Evolutionary conservation across 805 yeast genomes (phyloP), one percentile per base, ranked within the genome.

Genomic region (Alloascoidea africana): DNA sequence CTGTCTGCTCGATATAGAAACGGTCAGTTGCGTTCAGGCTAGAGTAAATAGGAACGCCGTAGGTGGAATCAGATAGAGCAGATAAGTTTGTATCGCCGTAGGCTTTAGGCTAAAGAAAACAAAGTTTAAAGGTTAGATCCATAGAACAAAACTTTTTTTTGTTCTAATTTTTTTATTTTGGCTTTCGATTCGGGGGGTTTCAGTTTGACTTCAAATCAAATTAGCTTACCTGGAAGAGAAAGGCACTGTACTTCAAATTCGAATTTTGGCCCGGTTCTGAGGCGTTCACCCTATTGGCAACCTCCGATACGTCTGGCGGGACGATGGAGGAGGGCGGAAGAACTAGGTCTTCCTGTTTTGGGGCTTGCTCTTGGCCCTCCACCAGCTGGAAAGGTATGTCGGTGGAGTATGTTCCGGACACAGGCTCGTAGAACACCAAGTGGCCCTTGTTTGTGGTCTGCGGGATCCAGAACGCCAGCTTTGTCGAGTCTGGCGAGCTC

Each of bases 401-500:
- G 8, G 30, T 23, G n/a, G 30, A 23, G n/a, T 23, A 23, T 8
- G 30, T 23, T 8, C 30, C 30, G n/a, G 48, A 17, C 14, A 19
- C 39, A 4, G 51, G 36, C 33, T 47, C 48, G 23, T 43, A 38
- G 33, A 36, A 48, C 19, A 40, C 36, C 30, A 50, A 40, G 5
- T 47, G 44, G 4, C 54, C 48, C 8, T 38, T 34, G 14, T 35
- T 23, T 15, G 47, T 44, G 14, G 41, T 50, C 48, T 44, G 63
- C 42, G 44, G 62, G 53, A 32, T 60, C 63, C 43, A 65, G 51
- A 46, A 43, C 14, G 47, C 32, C 5, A 36, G 17, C n/a, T 18
- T 37, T 34, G 46, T 16, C 37, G 41, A 4, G 17, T 35, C 15
- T 37, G 14, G 38, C 17, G 4, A 51, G 47, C 35, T 8, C 13